Conservation (phyloP, 2,329 filamentous ascomycete genomes). For the Ustulina deusta region DNA sequence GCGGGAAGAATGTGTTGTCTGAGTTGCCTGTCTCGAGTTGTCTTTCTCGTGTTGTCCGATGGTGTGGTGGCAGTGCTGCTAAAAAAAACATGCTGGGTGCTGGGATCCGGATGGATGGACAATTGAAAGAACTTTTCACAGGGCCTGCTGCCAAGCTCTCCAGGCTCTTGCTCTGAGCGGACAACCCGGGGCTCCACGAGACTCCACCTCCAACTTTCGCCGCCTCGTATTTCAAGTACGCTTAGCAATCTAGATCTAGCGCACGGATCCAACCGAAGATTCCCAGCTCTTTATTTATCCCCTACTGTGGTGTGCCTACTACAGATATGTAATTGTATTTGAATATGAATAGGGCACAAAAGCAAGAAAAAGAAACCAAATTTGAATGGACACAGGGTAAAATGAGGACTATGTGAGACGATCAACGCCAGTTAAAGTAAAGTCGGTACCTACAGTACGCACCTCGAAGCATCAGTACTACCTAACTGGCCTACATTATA, state of each 20-base stretch:
- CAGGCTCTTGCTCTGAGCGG: neutral
- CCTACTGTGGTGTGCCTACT: no score
- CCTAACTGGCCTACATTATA: no score
- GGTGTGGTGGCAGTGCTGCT: constrained; percentile 40
- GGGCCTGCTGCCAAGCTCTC: neutral
- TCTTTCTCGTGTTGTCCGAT: constrained; percentile 35
- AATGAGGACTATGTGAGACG: no score
- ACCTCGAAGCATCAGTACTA: no score
- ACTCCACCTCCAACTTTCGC: constrained; percentile 35
- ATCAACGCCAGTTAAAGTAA: no score
- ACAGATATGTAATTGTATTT: no score
- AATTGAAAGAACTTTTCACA: constrained; percentile 25
- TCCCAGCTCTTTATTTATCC: neutral
- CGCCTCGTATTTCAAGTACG: constrained; percentile 39
- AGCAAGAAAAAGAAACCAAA: no score
- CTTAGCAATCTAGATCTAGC: constrained; percentile 1
- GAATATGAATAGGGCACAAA: no score
- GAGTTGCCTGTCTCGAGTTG: constrained; percentile 17
- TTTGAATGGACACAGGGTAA: no score
- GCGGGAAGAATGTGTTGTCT: constrained; percentile 18
- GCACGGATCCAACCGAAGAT: constrained; percentile 32
- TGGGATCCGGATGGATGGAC: constrained; percentile 15
- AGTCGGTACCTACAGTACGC: no score
- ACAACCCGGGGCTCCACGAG: constrained; percentile 30
- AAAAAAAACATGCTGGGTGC: constrained; percentile 29